phyloP scores from a whole-genome alignment of 345 rosid genomes.

The Kandelia obovata region DNA sequence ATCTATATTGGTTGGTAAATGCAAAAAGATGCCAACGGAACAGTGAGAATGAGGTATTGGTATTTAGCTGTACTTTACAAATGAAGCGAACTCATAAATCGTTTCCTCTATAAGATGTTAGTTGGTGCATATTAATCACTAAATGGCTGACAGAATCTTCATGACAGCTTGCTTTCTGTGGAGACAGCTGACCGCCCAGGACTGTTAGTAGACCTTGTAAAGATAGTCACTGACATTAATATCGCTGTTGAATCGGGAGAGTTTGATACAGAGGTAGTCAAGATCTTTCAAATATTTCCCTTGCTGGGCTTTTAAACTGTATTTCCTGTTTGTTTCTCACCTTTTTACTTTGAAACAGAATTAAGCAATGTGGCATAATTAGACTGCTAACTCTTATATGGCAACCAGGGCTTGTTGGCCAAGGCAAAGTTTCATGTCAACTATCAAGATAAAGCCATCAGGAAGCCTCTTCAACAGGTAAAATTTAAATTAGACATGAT shows the following conservation, averaged over 20 bases:
- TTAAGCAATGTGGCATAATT: neutral
- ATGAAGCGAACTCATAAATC: too few species aligned
- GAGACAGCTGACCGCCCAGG: conserved; percentile 98
- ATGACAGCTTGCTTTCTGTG: conserved; percentile 71
- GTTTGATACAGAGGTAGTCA: conserved; percentile 86
- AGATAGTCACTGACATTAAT: conserved; percentile 68
- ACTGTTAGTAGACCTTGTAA: conserved; percentile 83
- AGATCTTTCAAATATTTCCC: neutral
- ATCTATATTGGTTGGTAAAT: too few species aligned
- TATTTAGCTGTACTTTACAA: too few species aligned
- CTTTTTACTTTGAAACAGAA: neutral
- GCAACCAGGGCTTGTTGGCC: conserved; percentile 73
- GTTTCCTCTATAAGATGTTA: neutral
- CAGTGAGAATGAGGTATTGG: too few species aligned
- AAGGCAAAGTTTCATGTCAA: conserved; percentile 95
- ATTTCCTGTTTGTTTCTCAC: neutral
- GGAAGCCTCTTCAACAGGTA: conserved; percentile 95
- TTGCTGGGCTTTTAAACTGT: neutral
- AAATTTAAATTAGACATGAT: neutral
- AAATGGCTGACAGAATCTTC: neutral
- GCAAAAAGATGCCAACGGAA: too few species aligned
- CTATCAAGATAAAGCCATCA: conserved; percentile 76
- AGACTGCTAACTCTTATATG: conserved; percentile 2
- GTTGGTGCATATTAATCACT: neutral
- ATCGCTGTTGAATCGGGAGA: conserved; percentile 90